Evolutionary conservation across 2,329 filamentous ascomycete genomes (phyloP), one percentile per base, ranked within the genome.

Genomic region (Epichloe gansuensis): DNA sequence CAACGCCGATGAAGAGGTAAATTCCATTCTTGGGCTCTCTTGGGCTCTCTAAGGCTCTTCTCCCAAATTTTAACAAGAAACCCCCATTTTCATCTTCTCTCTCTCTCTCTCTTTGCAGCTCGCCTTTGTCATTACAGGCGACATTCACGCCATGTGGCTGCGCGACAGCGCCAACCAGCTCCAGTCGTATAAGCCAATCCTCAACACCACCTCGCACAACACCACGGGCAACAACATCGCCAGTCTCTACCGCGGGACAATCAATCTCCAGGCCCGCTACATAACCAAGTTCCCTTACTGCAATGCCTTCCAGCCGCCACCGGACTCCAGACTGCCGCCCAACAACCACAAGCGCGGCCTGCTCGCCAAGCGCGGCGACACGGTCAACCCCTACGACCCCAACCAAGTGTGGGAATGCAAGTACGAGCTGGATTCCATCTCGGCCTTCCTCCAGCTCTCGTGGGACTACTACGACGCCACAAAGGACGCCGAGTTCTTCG

Each of bases 71-170:
- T 21, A 21, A 21, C 17, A 21, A 21, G 17, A 11, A 31, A 31
- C 31, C 31, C 31, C 9, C 31, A 11, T 31, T 31, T 8, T 31
- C 13, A 44, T 44, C 8, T 6, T 31, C 13, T n/a, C n/a, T 12
- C 46, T 17, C 17, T 45, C 4, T 37, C 34, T 25, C 23, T 35
- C 28, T 49, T 21, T 38, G 31, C 50, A 81, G 54, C 84, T 91
- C 58, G 85, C 82, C 49, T 91, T 91, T 63, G 81, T 91, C 55
- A 86, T 91, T 37, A 94, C 88, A 0, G 89, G 88, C 34, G 88
- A 94, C 62, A 95, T 95, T 65, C 84, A 94, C 59, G 91, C 91
- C 1, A 90, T 95, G 70, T 97, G 91, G 91, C 73, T 96, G 50
- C 82, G 91, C 46, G 91, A 97, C 67, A 94, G 87, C 51, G 81